Base-by-base conservation (phyloP, 2,329 filamentous ascomycete species). In the Claviceps sp. region DNA sequence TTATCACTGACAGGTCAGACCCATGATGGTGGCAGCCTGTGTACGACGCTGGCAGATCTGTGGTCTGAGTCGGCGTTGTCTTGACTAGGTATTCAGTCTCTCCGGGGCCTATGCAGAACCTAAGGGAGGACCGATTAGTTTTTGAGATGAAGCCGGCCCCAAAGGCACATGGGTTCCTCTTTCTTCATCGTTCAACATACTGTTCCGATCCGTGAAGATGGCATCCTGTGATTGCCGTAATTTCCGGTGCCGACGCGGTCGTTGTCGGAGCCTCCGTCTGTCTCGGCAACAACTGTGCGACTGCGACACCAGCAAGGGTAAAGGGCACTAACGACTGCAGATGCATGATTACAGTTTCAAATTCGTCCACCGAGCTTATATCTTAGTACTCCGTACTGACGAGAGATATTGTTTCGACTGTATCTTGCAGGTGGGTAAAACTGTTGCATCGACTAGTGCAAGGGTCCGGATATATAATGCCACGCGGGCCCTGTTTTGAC, bases 11-110 rank as follows among this genome's bases (percentile, higher is more conserved):
- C 79, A 72, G 72, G 46, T 81, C 72, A 3, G 64, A 60, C 16
- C 70, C 81, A 64, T 87, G 82, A 1, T 66, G 59, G 62, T 88
- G 83, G 61, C 85, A 87, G 51, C 67, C 78, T 0, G 81, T 85
- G 59, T 81, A 86, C 50, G 76, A 67, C 0, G 81, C 69, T 1
- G 83, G 80, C 18, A 80, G 64, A 48, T 75, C 73, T 46, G 73
- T 72, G 1, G 76, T 80, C 18, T 72, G 72, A 4, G 77, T 84
- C 2, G 71, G 68, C 6, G 74, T 72, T 3, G 71, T 66, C 48
- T 69, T 66, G 22, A 75, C 66, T 38, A 65, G 57, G 51, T 71
- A 75, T 59, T 75, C 72, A 0, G 65, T 65, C 9, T 64, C 61
- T 46, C 67, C 69, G 41, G 48, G 48, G 2, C 66, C 69, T 57